A percentile compares a stretch with the other conserved stretches of the same genome.
phyloP scores from a whole-genome alignment of 768 basidiomycete species.

The Tricholoma bakamatsutake region DNA sequence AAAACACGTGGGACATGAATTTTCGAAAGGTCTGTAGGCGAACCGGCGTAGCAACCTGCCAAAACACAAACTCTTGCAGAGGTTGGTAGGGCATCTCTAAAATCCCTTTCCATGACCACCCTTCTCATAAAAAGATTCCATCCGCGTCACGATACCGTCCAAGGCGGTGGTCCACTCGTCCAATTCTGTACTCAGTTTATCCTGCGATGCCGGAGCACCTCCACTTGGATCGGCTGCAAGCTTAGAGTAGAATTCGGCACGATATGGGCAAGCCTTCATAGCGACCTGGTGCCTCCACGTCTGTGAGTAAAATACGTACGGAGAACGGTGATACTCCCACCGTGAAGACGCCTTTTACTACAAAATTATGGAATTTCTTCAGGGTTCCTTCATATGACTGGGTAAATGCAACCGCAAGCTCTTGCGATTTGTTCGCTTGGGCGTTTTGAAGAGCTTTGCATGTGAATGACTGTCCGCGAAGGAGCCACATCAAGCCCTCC shows the following conservation, averaged over 20 bases:
- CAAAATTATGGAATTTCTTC: slow-evolving; percentile 79
- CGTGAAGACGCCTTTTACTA: slow-evolving; percentile 56
- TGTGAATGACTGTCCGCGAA: slow-evolving; percentile 89
- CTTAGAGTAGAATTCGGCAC: slow-evolving; percentile 61
- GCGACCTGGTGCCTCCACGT: slow-evolving; percentile 38
- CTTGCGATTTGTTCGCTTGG: slow-evolving; percentile 55
- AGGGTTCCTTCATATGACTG: slow-evolving; percentile 78
- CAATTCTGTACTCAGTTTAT: slow-evolving; percentile 51
- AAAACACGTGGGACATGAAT: too few relatives aligned
- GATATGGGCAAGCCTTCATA: slow-evolving; percentile 63
- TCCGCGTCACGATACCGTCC: slow-evolving; percentile 42
- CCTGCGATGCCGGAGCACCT: slow-evolving; percentile 37
- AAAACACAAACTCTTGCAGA: not conserved
- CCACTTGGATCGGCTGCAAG: slow-evolving; percentile 55
- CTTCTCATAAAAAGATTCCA: slow-evolving; percentile 57
- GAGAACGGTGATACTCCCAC: slow-evolving; percentile 30
- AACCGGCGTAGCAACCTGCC: not conserved
- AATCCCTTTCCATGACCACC: slow-evolving; percentile 52
- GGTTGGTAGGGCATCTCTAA: slow-evolving; percentile 10
- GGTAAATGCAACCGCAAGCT: slow-evolving; percentile 71
- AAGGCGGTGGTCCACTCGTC: slow-evolving; percentile 66
- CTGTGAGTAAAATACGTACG: not conserved
- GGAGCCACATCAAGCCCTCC: slow-evolving; percentile 90
- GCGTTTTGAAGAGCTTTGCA: slow-evolving; percentile 69
- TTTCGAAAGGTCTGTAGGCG: too few relatives aligned